Percentiles rank a stretch among this genome's conserved stretches.
Evolutionary conservation across 768 basidiomycete genomes (phyloP).

Genomic region (Krasilnikovozyma curviuscula): DNA sequence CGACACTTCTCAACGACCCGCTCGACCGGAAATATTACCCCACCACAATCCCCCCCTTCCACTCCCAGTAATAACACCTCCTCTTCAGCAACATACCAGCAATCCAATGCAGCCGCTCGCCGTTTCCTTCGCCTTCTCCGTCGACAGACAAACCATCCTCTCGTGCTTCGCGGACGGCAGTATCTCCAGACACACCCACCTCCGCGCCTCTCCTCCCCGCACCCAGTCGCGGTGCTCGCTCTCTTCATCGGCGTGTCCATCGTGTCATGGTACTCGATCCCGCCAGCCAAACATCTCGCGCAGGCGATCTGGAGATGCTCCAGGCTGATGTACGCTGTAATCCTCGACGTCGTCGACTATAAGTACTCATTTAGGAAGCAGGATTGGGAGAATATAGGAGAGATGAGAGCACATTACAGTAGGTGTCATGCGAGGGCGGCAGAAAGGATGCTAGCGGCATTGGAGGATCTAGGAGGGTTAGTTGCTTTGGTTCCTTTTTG

Average conservation of each 20-base stretch:
- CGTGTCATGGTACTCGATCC: conserved; percentile 41
- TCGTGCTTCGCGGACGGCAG: too few relatives aligned
- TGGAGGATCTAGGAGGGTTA: conserved; percentile 50
- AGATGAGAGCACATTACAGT: conserved; percentile 46
- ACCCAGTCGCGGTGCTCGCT: too few relatives aligned
- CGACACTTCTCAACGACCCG: too few relatives aligned
- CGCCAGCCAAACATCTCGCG: conserved; percentile 53
- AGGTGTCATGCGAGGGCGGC: conserved; percentile 73
- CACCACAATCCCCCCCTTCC: too few relatives aligned
- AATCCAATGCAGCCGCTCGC: too few relatives aligned
- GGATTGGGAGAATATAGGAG: conserved; percentile 33
- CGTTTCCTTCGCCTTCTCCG: too few relatives aligned
- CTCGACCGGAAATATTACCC: too few relatives aligned
- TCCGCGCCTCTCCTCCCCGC: conserved; percentile 10
- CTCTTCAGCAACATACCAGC: too few relatives aligned
- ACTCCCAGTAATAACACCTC: too few relatives aligned
- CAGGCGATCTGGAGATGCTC: conserved; percentile 63
- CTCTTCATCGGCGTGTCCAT: conserved; percentile 19
- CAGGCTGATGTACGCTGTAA: conserved; percentile 45
- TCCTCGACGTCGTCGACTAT: conserved; percentile 21
- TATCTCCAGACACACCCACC: not conserved
- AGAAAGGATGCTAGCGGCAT: conserved; percentile 51
- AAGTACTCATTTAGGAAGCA: conserved; percentile 21
- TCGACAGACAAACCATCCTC: too few relatives aligned
- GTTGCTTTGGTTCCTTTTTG: not conserved